Conservation (phyloP, 2,329 filamentous ascomycete species). For the Aspergillus novoparasiticus region DNA sequence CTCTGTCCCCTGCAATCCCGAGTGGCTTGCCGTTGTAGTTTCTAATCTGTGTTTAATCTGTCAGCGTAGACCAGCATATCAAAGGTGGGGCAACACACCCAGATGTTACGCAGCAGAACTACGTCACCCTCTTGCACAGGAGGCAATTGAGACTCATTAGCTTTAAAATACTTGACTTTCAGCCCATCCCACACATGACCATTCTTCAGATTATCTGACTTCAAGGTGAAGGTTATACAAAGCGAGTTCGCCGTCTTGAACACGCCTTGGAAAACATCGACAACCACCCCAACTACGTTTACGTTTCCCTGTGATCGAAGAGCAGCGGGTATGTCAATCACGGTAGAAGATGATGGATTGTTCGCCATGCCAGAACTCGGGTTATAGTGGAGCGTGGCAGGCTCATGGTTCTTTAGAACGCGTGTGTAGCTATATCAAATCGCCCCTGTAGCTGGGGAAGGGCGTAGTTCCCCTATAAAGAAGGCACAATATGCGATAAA, state of each 20-base stretch:
- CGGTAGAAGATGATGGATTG: background rate
- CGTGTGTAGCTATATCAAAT: background rate
- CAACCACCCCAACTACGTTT: conserved; percentile 71
- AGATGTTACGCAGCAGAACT: conserved; percentile 62
- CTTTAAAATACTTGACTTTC: conserved; percentile 64
- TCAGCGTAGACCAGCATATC: conserved; percentile 1
- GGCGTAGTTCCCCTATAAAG: background rate
- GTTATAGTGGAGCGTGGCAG: background rate
- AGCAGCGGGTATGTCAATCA: conserved; percentile 48
- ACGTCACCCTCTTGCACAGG: conserved; percentile 60
- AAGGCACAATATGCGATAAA: background rate
- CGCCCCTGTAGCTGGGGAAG: background rate
- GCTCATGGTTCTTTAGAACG: background rate
- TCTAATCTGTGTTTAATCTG: conserved; percentile 19
- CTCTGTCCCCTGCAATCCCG: conserved; percentile 31
- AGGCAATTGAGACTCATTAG: conserved; percentile 47
- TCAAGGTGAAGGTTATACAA: conserved; percentile 64
- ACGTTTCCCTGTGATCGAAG: conserved; percentile 42
- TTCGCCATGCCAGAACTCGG: background rate
- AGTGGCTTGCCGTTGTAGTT: conserved; percentile 22
- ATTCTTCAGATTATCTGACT: conserved; percentile 56
- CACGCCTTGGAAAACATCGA: conserved; percentile 60
- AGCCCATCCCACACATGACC: conserved; percentile 44
- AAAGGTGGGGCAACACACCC: conserved; percentile 43
- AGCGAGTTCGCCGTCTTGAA: conserved; percentile 56